Evolutionary conservation across 1,284 basidiomycete genomes (phyloP).

Genomic region (Papiliotrema fonsecae): DNA sequence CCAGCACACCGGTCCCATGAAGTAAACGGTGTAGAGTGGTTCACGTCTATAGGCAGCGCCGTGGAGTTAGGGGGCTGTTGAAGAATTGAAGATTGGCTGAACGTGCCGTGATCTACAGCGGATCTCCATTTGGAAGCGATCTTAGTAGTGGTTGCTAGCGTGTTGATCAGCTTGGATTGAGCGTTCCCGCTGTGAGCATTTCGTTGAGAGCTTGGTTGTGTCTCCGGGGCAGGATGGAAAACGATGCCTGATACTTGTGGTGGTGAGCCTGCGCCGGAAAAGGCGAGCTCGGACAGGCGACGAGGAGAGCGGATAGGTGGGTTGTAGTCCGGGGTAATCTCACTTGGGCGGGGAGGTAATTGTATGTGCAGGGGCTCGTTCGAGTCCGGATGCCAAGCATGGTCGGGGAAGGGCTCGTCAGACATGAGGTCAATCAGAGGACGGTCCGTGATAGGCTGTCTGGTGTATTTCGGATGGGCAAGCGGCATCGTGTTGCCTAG

Average conservation of each 20-base stretch:
- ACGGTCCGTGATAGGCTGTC: background rate
- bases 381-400: background rate
- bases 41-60: slow-evolving; percentile 37
- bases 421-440: background rate
- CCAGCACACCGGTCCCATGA: slow-evolving; percentile 23
- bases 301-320: slow-evolving; percentile 18
- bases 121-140: slow-evolving; percentile 39
- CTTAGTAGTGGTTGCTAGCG: slow-evolving; percentile 27
- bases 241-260: slow-evolving; percentile 33
- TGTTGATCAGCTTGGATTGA: slow-evolving; percentile 20
- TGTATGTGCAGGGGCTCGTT: slow-evolving; percentile 14
- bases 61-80: background rate
- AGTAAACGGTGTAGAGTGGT: slow-evolving; percentile 42
- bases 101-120: slow-evolving; percentile 20
- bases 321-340: slow-evolving; percentile 28
- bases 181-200: slow-evolving; percentile 7
- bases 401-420: background rate
- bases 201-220: background rate
- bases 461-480: no score
- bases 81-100: slow-evolving; percentile 5
- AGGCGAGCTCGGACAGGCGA: slow-evolving; percentile 19
- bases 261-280: slow-evolving; percentile 33
- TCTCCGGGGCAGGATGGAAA: slow-evolving; percentile 25
- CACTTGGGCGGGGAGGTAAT: slow-evolving; percentile 28
- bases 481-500: no score